Conservation (phyloP, 2,329 filamentous ascomycete genomes). For the Cladosporium sp. region DNA sequence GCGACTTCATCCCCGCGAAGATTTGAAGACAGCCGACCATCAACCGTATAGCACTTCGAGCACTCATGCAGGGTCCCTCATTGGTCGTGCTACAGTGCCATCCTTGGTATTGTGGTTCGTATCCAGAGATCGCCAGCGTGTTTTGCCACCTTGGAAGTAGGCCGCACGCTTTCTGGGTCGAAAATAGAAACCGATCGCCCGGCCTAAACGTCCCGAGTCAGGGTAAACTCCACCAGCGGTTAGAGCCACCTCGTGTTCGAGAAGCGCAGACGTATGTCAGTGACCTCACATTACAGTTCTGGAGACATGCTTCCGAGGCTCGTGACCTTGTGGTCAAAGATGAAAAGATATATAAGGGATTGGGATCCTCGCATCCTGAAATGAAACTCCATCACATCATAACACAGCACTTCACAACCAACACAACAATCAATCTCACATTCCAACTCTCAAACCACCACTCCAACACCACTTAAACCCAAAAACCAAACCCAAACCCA, state of each 20-base stretch:
- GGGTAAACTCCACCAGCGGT: not conserved
- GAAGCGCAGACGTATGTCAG: not conserved
- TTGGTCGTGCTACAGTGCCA: not conserved
- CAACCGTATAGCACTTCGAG: slow-evolving; percentile 3
- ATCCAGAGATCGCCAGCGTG: not conserved
- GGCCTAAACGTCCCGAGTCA: not conserved
- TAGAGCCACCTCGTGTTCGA: slow-evolving; percentile 8
- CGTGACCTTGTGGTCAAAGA: not conserved
- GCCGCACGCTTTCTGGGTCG: slow-evolving; percentile 1
- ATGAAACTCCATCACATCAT: not conserved
- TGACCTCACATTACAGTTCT: slow-evolving; percentile 11
- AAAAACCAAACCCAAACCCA: slow-evolving; percentile 1
- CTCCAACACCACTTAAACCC: slow-evolving; percentile 10
- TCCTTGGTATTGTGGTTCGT: not conserved
- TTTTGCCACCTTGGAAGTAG: slow-evolving; percentile 4
- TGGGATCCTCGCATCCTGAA: not conserved
- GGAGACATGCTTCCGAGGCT: slow-evolving; percentile 2
- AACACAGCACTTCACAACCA: not conserved
- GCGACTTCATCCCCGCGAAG: not conserved
- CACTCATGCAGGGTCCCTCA: not conserved
- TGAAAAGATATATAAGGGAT: not conserved
- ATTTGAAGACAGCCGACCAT: not conserved
- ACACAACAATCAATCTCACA: not conserved
- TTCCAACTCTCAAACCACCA: slow-evolving; percentile 2
- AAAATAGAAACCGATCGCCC: slow-evolving; percentile 16